Conservation (phyloP, 768 basidiomycete genomes). For the Lentinula sp. region DNA sequence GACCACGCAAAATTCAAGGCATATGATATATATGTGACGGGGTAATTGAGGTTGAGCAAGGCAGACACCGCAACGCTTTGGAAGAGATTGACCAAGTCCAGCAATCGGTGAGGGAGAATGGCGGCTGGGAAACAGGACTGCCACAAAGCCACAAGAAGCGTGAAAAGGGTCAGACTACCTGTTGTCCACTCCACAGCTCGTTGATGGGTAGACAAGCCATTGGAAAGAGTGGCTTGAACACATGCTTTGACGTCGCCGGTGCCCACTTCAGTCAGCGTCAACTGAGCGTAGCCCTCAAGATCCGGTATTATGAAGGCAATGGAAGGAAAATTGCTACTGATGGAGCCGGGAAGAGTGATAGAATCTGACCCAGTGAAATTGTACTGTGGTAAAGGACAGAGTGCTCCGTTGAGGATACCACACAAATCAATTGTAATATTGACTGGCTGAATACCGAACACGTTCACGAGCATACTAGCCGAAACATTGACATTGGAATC, state of each 20-base stretch:
- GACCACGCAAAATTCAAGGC: constrained; percentile 88
- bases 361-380: constrained; percentile 84
- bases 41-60: constrained; percentile 83
- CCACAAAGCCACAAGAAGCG: constrained; percentile 59
- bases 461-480: constrained; percentile 76
- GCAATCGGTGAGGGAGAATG: constrained; percentile 66
- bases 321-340: constrained; percentile 56
- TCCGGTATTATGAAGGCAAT: constrained; percentile 89
- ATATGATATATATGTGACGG: constrained; percentile 75
- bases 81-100: constrained; percentile 78
- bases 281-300: constrained; percentile 82
- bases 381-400: constrained; percentile 80
- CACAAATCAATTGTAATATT: constrained; percentile 90
- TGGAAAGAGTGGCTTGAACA: constrained; percentile 86
- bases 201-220: constrained; percentile 82
- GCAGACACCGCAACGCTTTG: constrained; percentile 79
- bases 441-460: constrained; percentile 80
- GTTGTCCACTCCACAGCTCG: constrained; percentile 73
- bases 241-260: constrained; percentile 81
- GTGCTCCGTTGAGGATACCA: constrained; percentile 62
- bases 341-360: constrained; percentile 53
- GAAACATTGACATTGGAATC: constrained; percentile 73
- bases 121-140: constrained; percentile 51
- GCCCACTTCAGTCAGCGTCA: constrained; percentile 61
- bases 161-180: constrained; percentile 56